Base-by-base conservation (phyloP, 148 eudicot species). In the Fagopyrum homotropicum region DNA sequence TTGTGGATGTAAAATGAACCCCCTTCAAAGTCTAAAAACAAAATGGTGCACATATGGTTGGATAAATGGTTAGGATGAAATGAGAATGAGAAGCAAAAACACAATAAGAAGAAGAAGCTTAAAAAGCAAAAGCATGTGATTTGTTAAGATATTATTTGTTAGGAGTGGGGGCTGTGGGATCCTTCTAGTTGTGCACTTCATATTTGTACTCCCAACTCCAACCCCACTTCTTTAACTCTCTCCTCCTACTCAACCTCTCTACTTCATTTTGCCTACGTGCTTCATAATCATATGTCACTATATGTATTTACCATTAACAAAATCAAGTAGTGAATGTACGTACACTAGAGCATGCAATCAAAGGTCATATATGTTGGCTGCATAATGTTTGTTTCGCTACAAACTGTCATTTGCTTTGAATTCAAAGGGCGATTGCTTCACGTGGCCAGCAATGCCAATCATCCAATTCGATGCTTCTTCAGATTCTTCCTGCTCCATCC, bases 381-480 rank as follows among this genome's bases (percentile, higher is more conserved):
- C 26, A n/a, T n/a, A 14, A 55, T 16, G 26, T n/a, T n/a, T 55
- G 61, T 56, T 56, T 56, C 26, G 61, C n/a, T 54, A 5, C 59
- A 54, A 54, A 54, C 6, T 54, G 29, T 56, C 8, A n/a, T 0
- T 0, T 19, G 61, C 9, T 56, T 56, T n/a, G 29, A 5, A 17
- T 19, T 56, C 3, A 7, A 56, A 2, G 4, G 43, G 66, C 29
- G 43, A 60, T 60, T 60, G n/a, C 45, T 35, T 63, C 69, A 63
- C 69, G 45, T 63, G 69, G 69, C 69, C 69, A 63, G 45, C 45
- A 10, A 11, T 63, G 45, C 7, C 45, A 63, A 30, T 63, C 45
- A 63, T 11, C 69, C 69, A 35, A 63, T 63, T 63, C 16, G 45
- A 63, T 63, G 45, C 69, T 63, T 63, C 69, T 63, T 63, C 2